A percentile compares a stretch with the other conserved stretches of the same genome.
These are phyloP conservation scores for Nepenthes mirabilis DNA, from an alignment of 148 eudicot species.

Conservation along the genomic window DNA sequence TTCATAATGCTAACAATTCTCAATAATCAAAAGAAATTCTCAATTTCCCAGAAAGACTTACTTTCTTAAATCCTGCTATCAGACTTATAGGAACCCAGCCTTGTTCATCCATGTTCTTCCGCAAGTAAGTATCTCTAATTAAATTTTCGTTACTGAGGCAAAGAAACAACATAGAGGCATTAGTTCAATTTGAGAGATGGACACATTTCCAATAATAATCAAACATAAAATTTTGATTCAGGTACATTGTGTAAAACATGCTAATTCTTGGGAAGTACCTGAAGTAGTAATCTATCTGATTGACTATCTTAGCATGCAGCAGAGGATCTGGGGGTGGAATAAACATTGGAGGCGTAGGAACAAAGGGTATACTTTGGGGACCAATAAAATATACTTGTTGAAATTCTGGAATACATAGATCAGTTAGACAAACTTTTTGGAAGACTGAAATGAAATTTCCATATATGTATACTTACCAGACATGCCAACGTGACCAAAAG, in stretches of 20 bases:
- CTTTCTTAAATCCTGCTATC: constrained; percentile 66
- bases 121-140: constrained; percentile 60
- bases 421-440: neutral
- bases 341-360: constrained; percentile 24
- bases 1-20: no score
- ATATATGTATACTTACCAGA: constrained; percentile 27
- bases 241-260: neutral
- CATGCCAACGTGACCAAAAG: constrained; percentile 34
- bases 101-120: constrained; percentile 66
- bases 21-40: no score
- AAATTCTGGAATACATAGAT: constrained; percentile 30
- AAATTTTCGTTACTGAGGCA: constrained; percentile 63
- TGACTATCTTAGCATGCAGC: constrained; percentile 39
- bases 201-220: neutral
- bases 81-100: constrained; percentile 78
- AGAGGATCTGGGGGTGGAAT: constrained; percentile 32
- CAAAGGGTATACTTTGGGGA: constrained; percentile 27
- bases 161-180: neutral
- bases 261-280: constrained; percentile 26
- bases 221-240: neutral
- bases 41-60: constrained; percentile 20
- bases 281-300: constrained; percentile 77
- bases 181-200: neutral
- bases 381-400: constrained; percentile 16
- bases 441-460: neutral